Evolutionary conservation across 441 rosid genomes (phyloP).

Genomic region (Gossypium gossypioides): DNA sequence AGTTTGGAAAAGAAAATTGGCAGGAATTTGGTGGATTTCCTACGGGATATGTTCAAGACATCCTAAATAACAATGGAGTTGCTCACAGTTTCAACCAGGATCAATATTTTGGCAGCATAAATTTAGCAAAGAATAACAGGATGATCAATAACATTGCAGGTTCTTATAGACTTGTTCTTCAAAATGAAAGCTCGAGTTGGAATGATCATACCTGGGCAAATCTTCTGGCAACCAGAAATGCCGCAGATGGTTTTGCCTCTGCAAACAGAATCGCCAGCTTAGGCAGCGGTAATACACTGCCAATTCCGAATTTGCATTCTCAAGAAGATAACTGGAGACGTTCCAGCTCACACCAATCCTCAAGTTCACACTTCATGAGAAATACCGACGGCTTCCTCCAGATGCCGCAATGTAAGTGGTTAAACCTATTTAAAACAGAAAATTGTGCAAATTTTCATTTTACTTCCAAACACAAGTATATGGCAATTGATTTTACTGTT

Average conservation of each 20-base stretch:
- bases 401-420: constrained; percentile 34
- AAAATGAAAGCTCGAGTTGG: constrained; percentile 18
- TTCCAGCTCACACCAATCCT: constrained; percentile 19
- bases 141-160: constrained; percentile 29
- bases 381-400: constrained; percentile 21
- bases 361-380: constrained; percentile 22
- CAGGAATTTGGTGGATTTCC: constrained; percentile 28
- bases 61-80: constrained; percentile 17
- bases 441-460: constrained; percentile 3
- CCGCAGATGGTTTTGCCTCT: constrained; percentile 23
- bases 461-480: background rate
- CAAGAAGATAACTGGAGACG: constrained; percentile 23
- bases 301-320: constrained; percentile 23
- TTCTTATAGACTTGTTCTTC: constrained; percentile 21
- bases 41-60: constrained; percentile 27
- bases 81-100: constrained; percentile 22
- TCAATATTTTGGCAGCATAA: constrained; percentile 13
- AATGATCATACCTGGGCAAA: constrained; percentile 16
- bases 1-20: constrained; percentile 22
- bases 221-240: constrained; percentile 24
- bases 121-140: constrained; percentile 19
- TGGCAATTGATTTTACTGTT: background rate
- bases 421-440: background rate
- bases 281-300: constrained; percentile 19
- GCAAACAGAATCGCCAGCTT: constrained; percentile 16